Evolutionary conservation across 176 grass and related monocot species (phyloP).

Genomic region (Musa beccarii): DNA sequence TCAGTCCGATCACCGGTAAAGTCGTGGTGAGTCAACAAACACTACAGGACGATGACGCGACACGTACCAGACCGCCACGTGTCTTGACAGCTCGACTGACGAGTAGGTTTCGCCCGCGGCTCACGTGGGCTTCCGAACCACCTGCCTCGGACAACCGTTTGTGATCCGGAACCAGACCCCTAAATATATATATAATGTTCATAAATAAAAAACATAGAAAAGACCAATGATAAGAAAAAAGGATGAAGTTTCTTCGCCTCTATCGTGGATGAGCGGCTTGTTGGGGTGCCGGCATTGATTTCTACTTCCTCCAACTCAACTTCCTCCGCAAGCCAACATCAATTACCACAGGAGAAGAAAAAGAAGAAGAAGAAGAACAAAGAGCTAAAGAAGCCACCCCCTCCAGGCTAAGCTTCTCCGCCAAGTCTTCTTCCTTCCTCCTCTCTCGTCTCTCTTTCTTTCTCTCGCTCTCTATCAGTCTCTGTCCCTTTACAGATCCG

Average conservation of each 20-base stretch:
- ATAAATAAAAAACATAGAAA: not conserved
- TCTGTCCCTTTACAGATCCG: constrained; percentile 7
- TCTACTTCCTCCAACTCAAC: not conserved
- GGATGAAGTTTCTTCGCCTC: not conserved
- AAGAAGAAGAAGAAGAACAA: not conserved
- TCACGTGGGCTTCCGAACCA: no score
- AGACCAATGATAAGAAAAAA: not conserved
- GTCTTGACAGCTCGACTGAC: no score
- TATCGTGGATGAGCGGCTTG: not conserved
- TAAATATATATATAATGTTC: no score
- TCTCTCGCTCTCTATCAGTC: not conserved
- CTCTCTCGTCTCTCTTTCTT: not conserved
- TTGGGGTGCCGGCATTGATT: not conserved
- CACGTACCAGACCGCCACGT: no score
- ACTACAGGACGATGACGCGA: no score
- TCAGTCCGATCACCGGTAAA: no score
- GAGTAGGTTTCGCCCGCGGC: no score
- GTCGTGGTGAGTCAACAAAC: no score
- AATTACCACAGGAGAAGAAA: not conserved
- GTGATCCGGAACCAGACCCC: no score
- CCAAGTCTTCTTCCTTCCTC: not conserved
- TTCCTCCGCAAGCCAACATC: not conserved
- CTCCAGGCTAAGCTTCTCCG: not conserved
- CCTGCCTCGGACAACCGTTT: no score
- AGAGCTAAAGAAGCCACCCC: not conserved